Percentiles rank a stretch among this genome's conserved stretches.
These are phyloP conservation scores for Monosporascus sp. DNA, from an alignment of 2,329 filamentous ascomycete genomes.

Conservation along the genomic window DNA sequence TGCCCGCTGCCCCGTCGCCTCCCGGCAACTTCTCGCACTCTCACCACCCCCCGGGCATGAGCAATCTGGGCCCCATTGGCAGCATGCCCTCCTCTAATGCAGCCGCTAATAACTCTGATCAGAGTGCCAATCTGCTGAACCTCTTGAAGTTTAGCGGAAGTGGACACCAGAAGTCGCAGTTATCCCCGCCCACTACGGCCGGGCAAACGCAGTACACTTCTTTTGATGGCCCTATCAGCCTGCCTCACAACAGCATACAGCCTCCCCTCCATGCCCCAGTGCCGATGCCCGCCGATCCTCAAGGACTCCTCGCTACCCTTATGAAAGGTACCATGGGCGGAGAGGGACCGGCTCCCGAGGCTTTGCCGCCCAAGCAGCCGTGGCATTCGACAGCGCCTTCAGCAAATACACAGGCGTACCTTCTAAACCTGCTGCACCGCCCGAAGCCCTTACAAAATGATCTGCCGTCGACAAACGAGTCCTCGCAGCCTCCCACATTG, in stretches of 20 bases:
- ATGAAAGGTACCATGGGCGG: slow-evolving; percentile 52
- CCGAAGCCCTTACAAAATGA: slow-evolving; percentile 62
- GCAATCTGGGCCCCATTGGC: slow-evolving; percentile 46
- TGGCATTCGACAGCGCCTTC: slow-evolving; percentile 48
- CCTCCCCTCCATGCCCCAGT: slow-evolving; percentile 50
- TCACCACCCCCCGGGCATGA: slow-evolving; percentile 32
- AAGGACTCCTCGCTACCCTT: slow-evolving; percentile 53
- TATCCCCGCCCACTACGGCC: slow-evolving; percentile 20
- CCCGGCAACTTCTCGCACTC: slow-evolving; percentile 32
- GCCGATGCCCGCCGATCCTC: slow-evolving; percentile 49
- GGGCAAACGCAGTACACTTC: slow-evolving; percentile 14
- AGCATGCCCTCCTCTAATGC: slow-evolving; percentile 29
- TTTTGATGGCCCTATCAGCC: slow-evolving; percentile 12
- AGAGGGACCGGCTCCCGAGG: slow-evolving; percentile 36
- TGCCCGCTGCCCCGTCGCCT: slow-evolving; percentile 42
- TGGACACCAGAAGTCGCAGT: slow-evolving; percentile 25
- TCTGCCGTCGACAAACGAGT: slow-evolving; percentile 35
- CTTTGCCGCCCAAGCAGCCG: slow-evolving; percentile 20
- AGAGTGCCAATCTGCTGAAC: slow-evolving; percentile 52
- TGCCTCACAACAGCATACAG: slow-evolving; percentile 23
- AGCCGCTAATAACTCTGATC: slow-evolving; percentile 31
- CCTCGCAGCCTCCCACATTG: slow-evolving; percentile 36
- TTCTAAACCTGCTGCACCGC: slow-evolving; percentile 80
- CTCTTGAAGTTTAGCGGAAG: slow-evolving; percentile 54
- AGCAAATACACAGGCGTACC: slow-evolving; percentile 73